Evolutionary conservation across 2,329 filamentous ascomycete genomes (phyloP), one percentile per base, ranked within the genome.

Genomic region (Pyricularia sp.): DNA sequence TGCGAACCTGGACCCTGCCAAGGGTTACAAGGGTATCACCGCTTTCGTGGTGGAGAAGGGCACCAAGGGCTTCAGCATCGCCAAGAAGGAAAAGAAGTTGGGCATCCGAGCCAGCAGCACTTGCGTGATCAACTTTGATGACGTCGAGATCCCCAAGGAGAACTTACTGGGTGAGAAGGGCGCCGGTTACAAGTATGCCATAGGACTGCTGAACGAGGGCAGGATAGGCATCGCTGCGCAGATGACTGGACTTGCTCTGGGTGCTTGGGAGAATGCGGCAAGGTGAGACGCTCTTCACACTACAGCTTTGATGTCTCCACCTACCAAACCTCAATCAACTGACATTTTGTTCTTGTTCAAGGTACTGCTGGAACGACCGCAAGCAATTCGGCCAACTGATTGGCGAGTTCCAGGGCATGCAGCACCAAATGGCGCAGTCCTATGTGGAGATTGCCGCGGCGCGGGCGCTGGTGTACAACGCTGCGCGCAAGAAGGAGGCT

Each of bases 1-100:
- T 74, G 94, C 94, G 73, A 99, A 97, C 78, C 81, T 99, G 53
- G 88, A 97, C 74, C 93, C 89, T 0, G 88, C 85, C 78, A 92
- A 93, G 79, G 93, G 92, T 64, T 97, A 99, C 83, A 93, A 93
- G 78, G 94, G 94, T 66, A 99, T 99, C 77, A 93, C 92, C 1
- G 94, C 94, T 64, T 99, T 99, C 75, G 81, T 99, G 67, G 88
- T 97, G 57, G 93, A 97, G 78, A 97, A 96, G 81, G 88, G 82
- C 72, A 90, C 86, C 62, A 87, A 88, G 65, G 94, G 94, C 40
- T 97, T 99, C 82, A 88, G 85, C 67, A 96, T 99, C 72, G 92
- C 94, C 55, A 99, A 99, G 85, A 99, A 99, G 82, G 94, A 99
- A 83, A 97, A 97, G 88, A 99, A 99, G 82, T 87, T 99, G 62